Evolutionary conservation across 2,329 filamentous ascomycete genomes (phyloP), one percentile per base, ranked within the genome.

Genomic region (Sordariomycetes sp.): DNA sequence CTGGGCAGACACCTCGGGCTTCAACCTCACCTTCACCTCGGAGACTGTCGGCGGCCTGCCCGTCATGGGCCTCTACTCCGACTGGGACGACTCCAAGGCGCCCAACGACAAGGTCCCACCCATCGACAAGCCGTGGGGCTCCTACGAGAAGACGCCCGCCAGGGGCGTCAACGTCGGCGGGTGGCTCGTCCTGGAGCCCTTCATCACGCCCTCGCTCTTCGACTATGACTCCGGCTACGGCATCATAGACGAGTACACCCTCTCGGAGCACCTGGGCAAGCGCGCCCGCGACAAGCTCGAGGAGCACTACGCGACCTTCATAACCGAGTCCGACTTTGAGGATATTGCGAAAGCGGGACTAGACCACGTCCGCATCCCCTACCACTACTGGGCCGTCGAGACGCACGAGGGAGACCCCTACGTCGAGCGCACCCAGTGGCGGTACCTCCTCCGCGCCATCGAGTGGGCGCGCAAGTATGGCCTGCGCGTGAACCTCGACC

Each of bases 151-250:
- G 20, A 79, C 75, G 63, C 84, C 84, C 1, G 82, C 87, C 54
- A 77, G 85, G 48, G 86, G 86, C 5, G 81, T 89, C 51, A 89
- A 89, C 63, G 62, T 89, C 2, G 86, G 86, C 50, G 86, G 86
- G 20, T 90, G 86, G 86, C 75, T 90, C 1, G 82, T 81, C 5
- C 71, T 89, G 28, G 86, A 90, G 66, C 87, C 87, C 1, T 89
- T 87, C 67, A 90, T 90, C 63, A 86, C 83, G 1, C 87, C 87
- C 0, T 89, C 86, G 0, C 74, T 87, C 52, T 90, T 90, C 68
- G 72, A 77, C 56, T 64, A 67, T 39, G 85, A 61, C 56, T 12
- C 12, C n/a, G 10, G 34, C 2, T 55, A 58, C 10, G 65, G 64
- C 39, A 61, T 77, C 52, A 66, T 78, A 13, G 77, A 80, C 59